These are phyloP conservation scores for Populus davidiana DNA, from an alignment of 345 rosid genomes.

Conservation along the genomic window DNA sequence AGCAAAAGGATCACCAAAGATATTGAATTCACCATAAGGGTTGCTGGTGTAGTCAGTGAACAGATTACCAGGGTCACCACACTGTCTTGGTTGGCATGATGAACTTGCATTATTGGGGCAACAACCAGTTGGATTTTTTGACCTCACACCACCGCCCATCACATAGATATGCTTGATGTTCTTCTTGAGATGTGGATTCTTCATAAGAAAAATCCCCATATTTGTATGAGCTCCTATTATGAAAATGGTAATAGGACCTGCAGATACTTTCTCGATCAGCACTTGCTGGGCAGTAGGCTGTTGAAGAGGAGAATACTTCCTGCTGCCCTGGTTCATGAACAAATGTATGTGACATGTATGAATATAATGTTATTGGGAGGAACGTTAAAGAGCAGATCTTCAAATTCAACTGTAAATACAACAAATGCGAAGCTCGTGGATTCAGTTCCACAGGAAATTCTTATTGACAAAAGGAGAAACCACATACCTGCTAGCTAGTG, in stretches of 20 bases:
- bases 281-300: conserved; percentile 84
- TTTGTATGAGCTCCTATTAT: conserved; percentile 74
- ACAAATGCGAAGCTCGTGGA: not conserved
- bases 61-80: conserved; percentile 70
- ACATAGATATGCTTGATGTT: conserved; percentile 68
- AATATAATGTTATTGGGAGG: too few species aligned
- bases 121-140: conserved; percentile 59
- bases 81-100: conserved; percentile 53
- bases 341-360: too few species aligned
- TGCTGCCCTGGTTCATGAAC: conserved; percentile 55
- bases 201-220: conserved; percentile 72
- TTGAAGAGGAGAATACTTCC: conserved; percentile 67
- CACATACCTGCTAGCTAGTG: too few species aligned
- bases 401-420: too few species aligned
- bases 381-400: too few species aligned
- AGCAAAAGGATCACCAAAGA: conserved; percentile 83
- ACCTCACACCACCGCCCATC: conserved; percentile 90
- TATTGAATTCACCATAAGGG: conserved; percentile 88
- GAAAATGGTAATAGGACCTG: conserved; percentile 61
- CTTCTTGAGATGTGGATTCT: conserved; percentile 63
- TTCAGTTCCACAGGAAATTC: not conserved
- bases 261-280: conserved; percentile 56
- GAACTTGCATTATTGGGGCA: conserved; percentile 46
- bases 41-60: conserved; percentile 63
- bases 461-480: not conserved